Evolutionary conservation across 495 filamentous ascomycete genomes (phyloP).

Genomic region (Chaetomium tenue): DNA sequence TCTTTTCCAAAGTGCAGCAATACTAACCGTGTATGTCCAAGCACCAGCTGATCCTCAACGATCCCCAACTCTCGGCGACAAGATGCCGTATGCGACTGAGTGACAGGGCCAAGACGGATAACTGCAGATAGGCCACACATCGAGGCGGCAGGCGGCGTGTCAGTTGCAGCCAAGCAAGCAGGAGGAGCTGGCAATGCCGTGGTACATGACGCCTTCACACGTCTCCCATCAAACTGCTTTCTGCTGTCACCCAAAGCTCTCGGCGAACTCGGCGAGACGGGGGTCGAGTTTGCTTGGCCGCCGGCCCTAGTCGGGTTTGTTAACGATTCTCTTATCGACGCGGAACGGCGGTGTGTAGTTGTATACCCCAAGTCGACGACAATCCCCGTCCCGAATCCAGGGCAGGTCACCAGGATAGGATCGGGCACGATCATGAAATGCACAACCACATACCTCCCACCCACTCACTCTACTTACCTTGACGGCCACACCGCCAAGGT

Average conservation of each 20-base stretch:
- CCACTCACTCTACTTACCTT: not conserved
- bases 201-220: conserved; percentile 5
- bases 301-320: too few relatives aligned
- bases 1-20: not conserved
- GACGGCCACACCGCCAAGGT: not conserved
- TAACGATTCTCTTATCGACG: too few relatives aligned
- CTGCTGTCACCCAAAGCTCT: not conserved
- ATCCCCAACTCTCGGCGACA: not conserved
- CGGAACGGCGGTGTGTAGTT: not conserved
- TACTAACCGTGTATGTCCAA: too few relatives aligned
- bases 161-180: not conserved
- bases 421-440: not conserved
- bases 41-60: not conserved
- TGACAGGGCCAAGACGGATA: not conserved
- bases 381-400: not conserved
- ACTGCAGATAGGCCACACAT: not conserved
- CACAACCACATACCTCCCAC: not conserved
- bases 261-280: not conserved
- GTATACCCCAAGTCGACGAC: not conserved
- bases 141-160: not conserved
- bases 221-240: not conserved
- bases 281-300: not conserved
- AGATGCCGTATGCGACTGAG: not conserved
- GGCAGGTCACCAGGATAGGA: not conserved
- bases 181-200: not conserved